These are phyloP conservation scores for Alternaria rosae DNA, from an alignment of 2,329 filamentous ascomycete genomes.

Conservation along the genomic window DNA sequence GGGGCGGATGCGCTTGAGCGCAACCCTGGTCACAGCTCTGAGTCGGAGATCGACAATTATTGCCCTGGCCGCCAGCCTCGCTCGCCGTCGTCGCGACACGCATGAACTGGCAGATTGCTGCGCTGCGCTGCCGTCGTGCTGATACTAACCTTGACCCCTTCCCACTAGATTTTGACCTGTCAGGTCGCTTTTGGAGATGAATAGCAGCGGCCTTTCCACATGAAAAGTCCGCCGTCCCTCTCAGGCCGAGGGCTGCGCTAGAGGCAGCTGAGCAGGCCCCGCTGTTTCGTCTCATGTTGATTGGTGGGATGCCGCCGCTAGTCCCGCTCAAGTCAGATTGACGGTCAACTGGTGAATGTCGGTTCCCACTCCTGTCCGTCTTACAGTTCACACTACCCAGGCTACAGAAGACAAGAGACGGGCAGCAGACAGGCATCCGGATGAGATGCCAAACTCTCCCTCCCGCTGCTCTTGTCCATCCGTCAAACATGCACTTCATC, in stretches of 20 bases:
- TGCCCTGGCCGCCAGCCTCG: neutral
- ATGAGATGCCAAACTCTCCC: neutral
- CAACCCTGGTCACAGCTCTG: slow-evolving; percentile 35
- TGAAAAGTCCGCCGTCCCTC: slow-evolving; percentile 14
- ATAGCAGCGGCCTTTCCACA: slow-evolving; percentile 20
- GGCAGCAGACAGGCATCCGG: neutral
- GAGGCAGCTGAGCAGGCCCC: slow-evolving; percentile 12
- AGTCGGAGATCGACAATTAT: slow-evolving; percentile 42
- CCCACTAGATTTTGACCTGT: slow-evolving; percentile 15
- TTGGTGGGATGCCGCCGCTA: slow-evolving; percentile 6
- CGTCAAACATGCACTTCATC: neutral
- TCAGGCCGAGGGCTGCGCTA: slow-evolving; percentile 15
- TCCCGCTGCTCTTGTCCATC: neutral
- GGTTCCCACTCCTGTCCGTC: neutral
- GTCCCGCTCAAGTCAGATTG: slow-evolving; percentile 16
- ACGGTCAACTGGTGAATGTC: slow-evolving; percentile 14
- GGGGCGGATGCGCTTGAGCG: slow-evolving; percentile 39
- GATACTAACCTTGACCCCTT: slow-evolving; percentile 5
- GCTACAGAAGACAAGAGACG: neutral
- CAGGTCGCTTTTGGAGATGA: slow-evolving; percentile 22
- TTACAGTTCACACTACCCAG: neutral
- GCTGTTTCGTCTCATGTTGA: neutral
- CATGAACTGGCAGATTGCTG: neutral
- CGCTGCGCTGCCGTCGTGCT: neutral
- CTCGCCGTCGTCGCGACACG: neutral